Conservation (phyloP, 495 filamentous ascomycete species). For the Melanomma pulvis-pyrius region DNA sequence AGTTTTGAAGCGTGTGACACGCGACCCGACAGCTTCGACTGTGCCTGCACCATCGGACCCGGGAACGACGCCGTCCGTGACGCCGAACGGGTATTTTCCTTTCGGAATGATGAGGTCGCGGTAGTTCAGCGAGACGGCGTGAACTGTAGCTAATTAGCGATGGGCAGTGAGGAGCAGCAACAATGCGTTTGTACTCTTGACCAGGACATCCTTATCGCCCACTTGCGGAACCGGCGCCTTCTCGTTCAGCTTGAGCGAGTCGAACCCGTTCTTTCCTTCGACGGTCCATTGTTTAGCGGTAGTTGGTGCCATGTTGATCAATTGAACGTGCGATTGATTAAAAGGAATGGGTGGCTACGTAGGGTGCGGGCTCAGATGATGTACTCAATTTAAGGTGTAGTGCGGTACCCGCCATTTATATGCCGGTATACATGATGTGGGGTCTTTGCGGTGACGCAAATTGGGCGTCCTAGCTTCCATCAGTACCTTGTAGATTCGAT, state of each 20-base stretch:
- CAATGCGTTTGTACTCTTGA: slow-evolving; percentile 52
- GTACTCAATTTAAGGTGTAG: not conserved
- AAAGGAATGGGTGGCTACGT: not conserved
- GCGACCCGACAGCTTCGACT: slow-evolving; percentile 67
- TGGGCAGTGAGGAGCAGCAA: not conserved
- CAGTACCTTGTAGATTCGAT: not conserved
- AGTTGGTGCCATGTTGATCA: slow-evolving; percentile 49
- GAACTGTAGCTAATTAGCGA: slow-evolving; percentile 46
- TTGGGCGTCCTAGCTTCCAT: not conserved
- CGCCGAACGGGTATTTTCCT: slow-evolving; percentile 70
- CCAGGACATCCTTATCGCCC: slow-evolving; percentile 73
- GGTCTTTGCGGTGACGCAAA: slow-evolving; percentile 1
- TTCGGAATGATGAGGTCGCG: slow-evolving; percentile 77
- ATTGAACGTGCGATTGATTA: not conserved
- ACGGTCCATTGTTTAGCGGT: slow-evolving; percentile 70
- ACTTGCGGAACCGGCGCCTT: slow-evolving; percentile 60
- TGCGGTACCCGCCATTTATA: not conserved
- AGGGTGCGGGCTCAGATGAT: not conserved
- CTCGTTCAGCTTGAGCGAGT: slow-evolving; percentile 60
- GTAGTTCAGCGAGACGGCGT: slow-evolving; percentile 79
- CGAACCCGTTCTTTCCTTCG: slow-evolving; percentile 58
- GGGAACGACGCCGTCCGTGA: slow-evolving; percentile 62
- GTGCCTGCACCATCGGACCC: slow-evolving; percentile 79
- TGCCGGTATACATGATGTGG: not conserved
- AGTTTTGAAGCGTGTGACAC: slow-evolving; percentile 66